Base-by-base conservation (phyloP, 352 stramenopile species). In the Pythium periplocum region DNA sequence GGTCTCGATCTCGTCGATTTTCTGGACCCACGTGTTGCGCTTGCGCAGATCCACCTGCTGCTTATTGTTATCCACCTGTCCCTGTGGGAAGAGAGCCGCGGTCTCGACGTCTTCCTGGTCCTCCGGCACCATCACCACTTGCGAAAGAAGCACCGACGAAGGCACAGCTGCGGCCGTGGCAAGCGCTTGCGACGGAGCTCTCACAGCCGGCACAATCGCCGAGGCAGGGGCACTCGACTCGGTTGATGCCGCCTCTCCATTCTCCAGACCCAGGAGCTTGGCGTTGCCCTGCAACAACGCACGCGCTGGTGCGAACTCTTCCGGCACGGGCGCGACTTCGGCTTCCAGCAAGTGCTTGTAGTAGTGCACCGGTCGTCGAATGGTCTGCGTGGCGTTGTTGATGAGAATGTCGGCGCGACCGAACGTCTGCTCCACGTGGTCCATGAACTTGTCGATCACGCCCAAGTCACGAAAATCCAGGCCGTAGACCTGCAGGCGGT, bases 371-470 rank as follows among this genome's bases (percentile, higher is more conserved):
- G 93, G 93, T n/a, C 93, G 76, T 41, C 95, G 78, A 44, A 98
- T 93, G 3, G 95, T 98, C 71, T 98, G 95, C 73, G 91, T 98
- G 2, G 95, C 95, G 69, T 98, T 98, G 71, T 98, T 98, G 57
- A 98, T 89, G 37, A 98, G 64, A 34, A 98, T 92, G 69, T 98
- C 93, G 37, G 98, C 69, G 7, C 83, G 74, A 11, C 71, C 69
- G 45, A 86, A 78, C 6, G 64, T 79, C 30, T 57, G 42, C 30
- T 78, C 65, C 4, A 98, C 66, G 68, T 94, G 92, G 43, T 91
- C 73, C 69, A 94, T 96, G 58, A 98, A 98, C 51, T 77, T 79
- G 68, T 98, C 94, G 39, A 98, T 73, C 36, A 92, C 89, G 3
- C 83, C 88, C 6, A 98, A 71, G 67, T 98, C 92, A 40, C 93